Conservation (phyloP, 345 rosid species). For the Balakata baccata region DNA sequence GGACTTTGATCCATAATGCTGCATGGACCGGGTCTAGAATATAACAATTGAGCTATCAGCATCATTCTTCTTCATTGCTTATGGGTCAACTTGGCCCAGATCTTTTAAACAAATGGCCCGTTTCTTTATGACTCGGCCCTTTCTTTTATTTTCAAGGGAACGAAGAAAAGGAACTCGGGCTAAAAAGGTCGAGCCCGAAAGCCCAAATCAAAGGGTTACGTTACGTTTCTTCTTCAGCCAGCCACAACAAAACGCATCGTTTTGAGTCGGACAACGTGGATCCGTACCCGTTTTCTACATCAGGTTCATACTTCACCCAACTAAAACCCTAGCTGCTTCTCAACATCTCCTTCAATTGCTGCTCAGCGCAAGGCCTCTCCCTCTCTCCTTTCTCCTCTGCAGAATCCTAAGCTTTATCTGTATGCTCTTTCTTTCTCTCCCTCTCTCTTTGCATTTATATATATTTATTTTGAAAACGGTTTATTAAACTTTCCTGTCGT, state of each 20-base stretch:
- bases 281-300: neutral
- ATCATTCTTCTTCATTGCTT: too few relatives aligned
- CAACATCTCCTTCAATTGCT: neutral
- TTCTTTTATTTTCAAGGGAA: too few relatives aligned
- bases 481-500: neutral
- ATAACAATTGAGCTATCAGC: too few relatives aligned
- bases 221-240: neutral
- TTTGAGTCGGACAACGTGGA: constrained; percentile 1
- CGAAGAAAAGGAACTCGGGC: too few relatives aligned
- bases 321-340: constrained; percentile 3
- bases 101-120: too few relatives aligned
- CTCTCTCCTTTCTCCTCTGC: neutral
- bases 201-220: neutral
- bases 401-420: neutral
- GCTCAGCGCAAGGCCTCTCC: too few relatives aligned
- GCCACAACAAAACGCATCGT: neutral
- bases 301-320: neutral
- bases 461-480: neutral
- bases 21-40: too few relatives aligned
- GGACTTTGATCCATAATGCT: too few relatives aligned
- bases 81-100: too few relatives aligned
- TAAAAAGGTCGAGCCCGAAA: neutral
- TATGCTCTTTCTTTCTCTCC: neutral
- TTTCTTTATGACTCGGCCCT: too few relatives aligned
- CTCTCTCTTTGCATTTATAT: neutral